phyloP scores from a whole-genome alignment of 2,329 filamentous ascomycete species.

The Aspergillus amoenus region DNA sequence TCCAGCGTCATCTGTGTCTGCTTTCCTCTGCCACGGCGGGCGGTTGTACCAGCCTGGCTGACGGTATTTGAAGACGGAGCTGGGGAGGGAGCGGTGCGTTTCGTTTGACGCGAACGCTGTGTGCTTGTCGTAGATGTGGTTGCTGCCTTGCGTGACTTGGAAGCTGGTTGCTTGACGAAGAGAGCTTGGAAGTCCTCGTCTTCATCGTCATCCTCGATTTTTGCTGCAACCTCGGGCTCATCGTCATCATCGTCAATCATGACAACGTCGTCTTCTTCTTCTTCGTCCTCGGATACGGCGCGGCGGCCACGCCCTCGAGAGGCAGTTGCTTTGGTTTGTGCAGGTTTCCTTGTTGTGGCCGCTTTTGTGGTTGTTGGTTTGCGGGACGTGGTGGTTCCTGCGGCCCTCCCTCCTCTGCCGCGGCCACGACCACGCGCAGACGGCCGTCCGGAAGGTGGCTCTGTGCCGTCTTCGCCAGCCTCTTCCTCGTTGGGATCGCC shows the following conservation, averaged over 20 bases:
- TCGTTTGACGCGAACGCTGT: constrained; percentile 21
- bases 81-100: constrained; percentile 30
- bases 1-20: constrained; percentile 43
- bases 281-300: constrained; percentile 39
- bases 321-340: constrained; percentile 17
- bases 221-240: constrained; percentile 27
- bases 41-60: constrained; percentile 24
- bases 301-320: constrained; percentile 29
- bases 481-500: constrained; percentile 48
- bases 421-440: constrained; percentile 49
- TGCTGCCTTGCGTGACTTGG: constrained; percentile 25
- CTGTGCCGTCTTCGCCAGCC: constrained; percentile 48
- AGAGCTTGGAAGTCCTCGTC: constrained; percentile 40
- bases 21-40: constrained; percentile 26
- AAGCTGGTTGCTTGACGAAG: constrained; percentile 41
- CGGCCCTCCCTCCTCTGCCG: constrained; percentile 45
- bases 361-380: constrained; percentile 35
- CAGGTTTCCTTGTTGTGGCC: constrained; percentile 26
- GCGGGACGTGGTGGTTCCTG: constrained; percentile 37
- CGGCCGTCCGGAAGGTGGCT: constrained; percentile 30
- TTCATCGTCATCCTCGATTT: constrained; percentile 27
- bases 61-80: constrained; percentile 35
- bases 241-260: constrained; percentile 40
- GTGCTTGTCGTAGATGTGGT: constrained; percentile 20
- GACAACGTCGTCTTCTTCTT: constrained; percentile 40